Percentiles rank a stretch among this genome's conserved stretches.
Evolutionary conservation across 345 rosid species (phyloP).

Genomic region (Linum usitatissimum): DNA sequence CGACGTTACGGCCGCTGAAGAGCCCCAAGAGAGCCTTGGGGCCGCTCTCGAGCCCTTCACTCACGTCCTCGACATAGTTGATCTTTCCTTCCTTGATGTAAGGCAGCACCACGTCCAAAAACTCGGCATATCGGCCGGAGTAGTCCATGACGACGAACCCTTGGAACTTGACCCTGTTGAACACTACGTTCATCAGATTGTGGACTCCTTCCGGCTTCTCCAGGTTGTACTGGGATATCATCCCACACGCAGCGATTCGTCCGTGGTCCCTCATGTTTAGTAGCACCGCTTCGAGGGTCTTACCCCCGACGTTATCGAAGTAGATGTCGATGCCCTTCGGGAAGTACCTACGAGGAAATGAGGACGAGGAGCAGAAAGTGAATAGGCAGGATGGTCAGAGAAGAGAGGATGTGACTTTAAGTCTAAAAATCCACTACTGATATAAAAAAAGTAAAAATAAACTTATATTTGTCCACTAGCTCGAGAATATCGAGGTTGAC

Average conservation of each 20-base stretch:
- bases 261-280: background rate
- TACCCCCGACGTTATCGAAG: background rate
- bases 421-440: background rate
- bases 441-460: too few relatives aligned
- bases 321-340: background rate
- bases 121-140: background rate
- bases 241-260: background rate
- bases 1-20: background rate
- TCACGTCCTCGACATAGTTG: background rate
- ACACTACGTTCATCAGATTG: background rate
- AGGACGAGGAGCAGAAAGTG: background rate
- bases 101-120: background rate
- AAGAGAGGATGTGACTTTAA: too few relatives aligned
- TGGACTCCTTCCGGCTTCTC: background rate
- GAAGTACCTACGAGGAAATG: background rate
- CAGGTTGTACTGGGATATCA: background rate
- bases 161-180: background rate
- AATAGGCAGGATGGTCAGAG: too few relatives aligned
- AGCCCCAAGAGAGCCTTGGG: background rate
- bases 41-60: background rate
- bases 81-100: background rate
- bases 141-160: background rate
- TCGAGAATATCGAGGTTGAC: too few relatives aligned
- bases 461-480: too few relatives aligned
- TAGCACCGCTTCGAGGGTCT: background rate